Percentiles rank a stretch among this genome's conserved stretches.
phyloP scores from a whole-genome alignment of 805 yeast species.

The Saccharomyces mikatae region DNA sequence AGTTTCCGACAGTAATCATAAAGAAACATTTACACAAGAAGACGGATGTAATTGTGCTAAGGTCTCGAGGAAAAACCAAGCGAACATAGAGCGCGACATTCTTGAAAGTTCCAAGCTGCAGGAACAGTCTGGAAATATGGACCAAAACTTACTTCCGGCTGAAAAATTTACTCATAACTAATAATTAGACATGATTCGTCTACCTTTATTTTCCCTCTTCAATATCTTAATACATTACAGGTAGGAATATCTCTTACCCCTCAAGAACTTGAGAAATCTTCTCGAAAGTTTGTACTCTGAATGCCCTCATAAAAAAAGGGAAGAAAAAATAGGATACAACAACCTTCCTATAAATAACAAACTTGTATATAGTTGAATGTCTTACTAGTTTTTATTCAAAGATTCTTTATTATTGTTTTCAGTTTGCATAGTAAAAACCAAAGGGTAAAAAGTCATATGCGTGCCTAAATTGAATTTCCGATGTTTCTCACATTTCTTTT shows the following conservation, averaged over 20 bases:
- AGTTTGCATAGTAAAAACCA: background rate
- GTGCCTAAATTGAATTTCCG: background rate
- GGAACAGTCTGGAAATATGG: conserved; percentile 29
- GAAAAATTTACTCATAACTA: conserved; percentile 12
- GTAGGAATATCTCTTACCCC: background rate
- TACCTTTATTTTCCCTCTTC: background rate
- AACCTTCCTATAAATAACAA: background rate
- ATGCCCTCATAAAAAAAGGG: background rate
- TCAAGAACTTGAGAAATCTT: background rate
- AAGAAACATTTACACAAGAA: background rate
- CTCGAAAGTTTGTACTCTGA: background rate
- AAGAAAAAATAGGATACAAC: background rate
- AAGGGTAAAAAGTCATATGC: background rate
- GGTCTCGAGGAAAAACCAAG: conserved; percentile 13
- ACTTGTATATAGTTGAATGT: background rate
- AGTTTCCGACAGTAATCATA: background rate
- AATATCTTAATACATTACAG: background rate
- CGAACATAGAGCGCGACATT: conserved; percentile 18
- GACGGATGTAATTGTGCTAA: conserved; percentile 10
- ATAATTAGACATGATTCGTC: background rate
- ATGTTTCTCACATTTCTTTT: background rate
- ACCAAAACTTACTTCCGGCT: conserved; percentile 24
- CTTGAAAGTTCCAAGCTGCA: conserved; percentile 19
- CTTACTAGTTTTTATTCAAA: background rate
- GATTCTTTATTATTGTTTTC: too few relatives aligned